Conservation (phyloP, 306 rosid species). For the Dicorynia guianensis region DNA sequence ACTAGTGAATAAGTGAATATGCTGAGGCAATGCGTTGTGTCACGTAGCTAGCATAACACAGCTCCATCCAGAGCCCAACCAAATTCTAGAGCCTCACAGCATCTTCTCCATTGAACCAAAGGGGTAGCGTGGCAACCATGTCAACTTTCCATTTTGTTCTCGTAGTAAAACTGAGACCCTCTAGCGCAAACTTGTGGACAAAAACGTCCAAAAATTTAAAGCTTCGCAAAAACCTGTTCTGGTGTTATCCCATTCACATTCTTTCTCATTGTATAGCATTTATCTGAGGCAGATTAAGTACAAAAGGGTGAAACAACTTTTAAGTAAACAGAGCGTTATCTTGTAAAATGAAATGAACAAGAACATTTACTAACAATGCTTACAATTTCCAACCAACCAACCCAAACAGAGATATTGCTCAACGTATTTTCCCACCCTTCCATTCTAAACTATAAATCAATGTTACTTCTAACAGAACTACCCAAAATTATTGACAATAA, state of each 20-base stretch:
- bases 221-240: not conserved
- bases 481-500: not conserved
- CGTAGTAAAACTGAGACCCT: not conserved
- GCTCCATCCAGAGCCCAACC: not conserved
- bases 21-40: conserved; percentile 4
- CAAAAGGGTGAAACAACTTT: not conserved
- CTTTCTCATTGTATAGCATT: not conserved
- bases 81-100: not conserved
- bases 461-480: not conserved
- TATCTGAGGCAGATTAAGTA: not conserved
- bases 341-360: not conserved
- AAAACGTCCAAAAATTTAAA: not conserved
- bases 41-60: not conserved
- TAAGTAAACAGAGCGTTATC: not conserved
- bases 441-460: not conserved
- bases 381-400: not conserved
- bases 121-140: not conserved
- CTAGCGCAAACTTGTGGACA: not conserved
- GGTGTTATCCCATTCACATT: conserved; percentile 1
- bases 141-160: conserved; percentile 7
- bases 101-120: not conserved
- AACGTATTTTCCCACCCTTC: not conserved
- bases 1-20: conserved; percentile 19
- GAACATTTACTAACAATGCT: not conserved
- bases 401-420: not conserved